Conservation (phyloP, 139 green algal genomes). For the Mychonastes homosphaera region DNA sequence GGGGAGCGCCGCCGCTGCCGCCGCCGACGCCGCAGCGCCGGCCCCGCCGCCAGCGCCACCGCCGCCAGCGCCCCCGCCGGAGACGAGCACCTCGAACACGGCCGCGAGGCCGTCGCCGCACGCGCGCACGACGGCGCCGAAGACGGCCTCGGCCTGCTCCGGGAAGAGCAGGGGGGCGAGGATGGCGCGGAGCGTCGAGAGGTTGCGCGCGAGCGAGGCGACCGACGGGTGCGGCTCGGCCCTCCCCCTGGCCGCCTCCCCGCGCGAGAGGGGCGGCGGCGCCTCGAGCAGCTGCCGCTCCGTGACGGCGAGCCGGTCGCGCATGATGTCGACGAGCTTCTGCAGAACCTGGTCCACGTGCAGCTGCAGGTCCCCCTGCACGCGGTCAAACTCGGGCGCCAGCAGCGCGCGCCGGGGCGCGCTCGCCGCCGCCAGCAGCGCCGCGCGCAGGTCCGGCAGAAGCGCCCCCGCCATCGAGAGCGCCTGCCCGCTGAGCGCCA, state of each 20-base stretch:
- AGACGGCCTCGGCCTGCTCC: slow-evolving; percentile 65
- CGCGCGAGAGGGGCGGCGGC: neutral
- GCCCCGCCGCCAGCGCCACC: slow-evolving; percentile 22
- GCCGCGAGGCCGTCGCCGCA: slow-evolving; percentile 48
- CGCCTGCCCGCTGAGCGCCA: slow-evolving; percentile 57
- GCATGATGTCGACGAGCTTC: slow-evolving; percentile 94
- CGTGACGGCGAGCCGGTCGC: slow-evolving; percentile 31
- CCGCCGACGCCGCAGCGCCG: slow-evolving; percentile 24
- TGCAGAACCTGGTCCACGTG: slow-evolving; percentile 71
- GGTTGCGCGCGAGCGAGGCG: slow-evolving; percentile 14
- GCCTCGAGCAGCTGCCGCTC: slow-evolving; percentile 39
- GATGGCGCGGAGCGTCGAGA: slow-evolving; percentile 52
- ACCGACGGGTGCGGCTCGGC: slow-evolving; percentile 36
- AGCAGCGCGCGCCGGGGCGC: slow-evolving; percentile 45
- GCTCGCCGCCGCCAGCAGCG: slow-evolving; percentile 35
- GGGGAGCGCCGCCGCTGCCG: neutral
- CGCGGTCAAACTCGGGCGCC: slow-evolving; percentile 62
- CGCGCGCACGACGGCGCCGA: slow-evolving; percentile 50
- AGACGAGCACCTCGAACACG: slow-evolving; percentile 35
- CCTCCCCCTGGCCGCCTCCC: neutral
- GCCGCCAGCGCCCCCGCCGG: slow-evolving; percentile 22
- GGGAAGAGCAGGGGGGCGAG: slow-evolving; percentile 62
- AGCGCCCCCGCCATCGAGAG: slow-evolving; percentile 38
- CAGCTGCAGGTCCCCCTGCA: slow-evolving; percentile 60
- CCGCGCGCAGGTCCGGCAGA: slow-evolving; percentile 33